phyloP scores from a whole-genome alignment of 2,329 filamentous ascomycete genomes.

The Botrytis cinerea region DNA sequence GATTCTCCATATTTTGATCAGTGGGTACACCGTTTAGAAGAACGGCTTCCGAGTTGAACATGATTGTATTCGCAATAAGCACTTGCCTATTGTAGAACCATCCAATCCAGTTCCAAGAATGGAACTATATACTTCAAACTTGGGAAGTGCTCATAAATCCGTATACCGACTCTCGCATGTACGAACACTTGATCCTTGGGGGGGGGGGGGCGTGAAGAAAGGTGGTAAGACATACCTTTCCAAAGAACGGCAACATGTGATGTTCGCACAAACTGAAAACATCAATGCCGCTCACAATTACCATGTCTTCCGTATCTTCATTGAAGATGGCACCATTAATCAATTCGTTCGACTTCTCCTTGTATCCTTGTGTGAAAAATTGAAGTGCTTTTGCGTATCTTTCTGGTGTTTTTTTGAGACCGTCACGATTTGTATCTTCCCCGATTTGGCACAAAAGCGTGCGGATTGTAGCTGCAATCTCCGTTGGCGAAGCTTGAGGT shows the following conservation, averaged over 20 bases:
- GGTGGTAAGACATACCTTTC: conserved; percentile 64
- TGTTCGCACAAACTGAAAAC: conserved; percentile 93
- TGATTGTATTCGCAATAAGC: not conserved
- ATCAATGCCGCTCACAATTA: conserved; percentile 95
- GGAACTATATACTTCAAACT: not conserved
- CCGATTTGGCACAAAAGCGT: conserved; percentile 67
- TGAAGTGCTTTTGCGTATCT: conserved; percentile 92
- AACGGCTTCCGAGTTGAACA: not conserved
- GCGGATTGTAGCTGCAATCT: conserved; percentile 49
- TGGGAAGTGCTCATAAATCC: not conserved
- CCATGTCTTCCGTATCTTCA: conserved; percentile 91
- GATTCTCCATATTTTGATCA: not conserved
- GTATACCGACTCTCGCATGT: not conserved
- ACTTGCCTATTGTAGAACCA: not conserved
- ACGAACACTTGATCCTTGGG: too few species aligned
- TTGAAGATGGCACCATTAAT: conserved; percentile 92
- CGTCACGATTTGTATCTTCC: conserved; percentile 63
- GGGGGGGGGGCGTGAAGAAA: not conserved
- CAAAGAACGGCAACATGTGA: conserved; percentile 90
- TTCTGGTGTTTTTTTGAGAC: conserved; percentile 66
- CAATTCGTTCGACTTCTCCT: conserved; percentile 84
- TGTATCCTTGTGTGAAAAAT: conserved; percentile 92
- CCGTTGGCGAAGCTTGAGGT: not conserved
- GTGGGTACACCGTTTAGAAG: too few species aligned
- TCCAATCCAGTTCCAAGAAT: not conserved